A percentile compares a stretch with the other conserved stretches of the same genome.
Conservation (phyloP, 2,329 filamentous ascomycete species). For the Diplodia mutila region DNA sequence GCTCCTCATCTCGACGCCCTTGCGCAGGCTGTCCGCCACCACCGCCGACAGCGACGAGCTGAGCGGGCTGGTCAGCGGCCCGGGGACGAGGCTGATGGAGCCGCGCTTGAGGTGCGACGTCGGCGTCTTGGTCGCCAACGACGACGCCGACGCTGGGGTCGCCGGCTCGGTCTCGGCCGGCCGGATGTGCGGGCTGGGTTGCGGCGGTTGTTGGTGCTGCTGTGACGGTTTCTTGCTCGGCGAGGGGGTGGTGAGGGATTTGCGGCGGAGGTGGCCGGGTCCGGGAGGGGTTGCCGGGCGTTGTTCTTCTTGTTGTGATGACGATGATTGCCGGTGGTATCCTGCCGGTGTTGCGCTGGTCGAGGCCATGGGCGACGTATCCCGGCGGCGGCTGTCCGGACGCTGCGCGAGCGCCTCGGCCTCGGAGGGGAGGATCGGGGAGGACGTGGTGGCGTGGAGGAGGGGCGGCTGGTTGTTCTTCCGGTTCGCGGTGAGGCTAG, state of each 20-base stretch:
- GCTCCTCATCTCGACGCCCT: constrained; percentile 44
- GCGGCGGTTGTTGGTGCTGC: neutral
- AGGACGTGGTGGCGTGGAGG: constrained; percentile 37
- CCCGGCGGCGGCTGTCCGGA: constrained; percentile 7
- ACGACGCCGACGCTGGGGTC: neutral
- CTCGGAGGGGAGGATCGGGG: constrained; percentile 33
- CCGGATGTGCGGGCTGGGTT: neutral
- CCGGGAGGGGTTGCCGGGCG: constrained; percentile 8
- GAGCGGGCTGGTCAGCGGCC: constrained; percentile 63
- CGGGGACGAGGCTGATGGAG: constrained; percentile 32
- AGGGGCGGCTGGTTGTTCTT: constrained; percentile 26
- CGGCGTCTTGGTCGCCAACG: constrained; percentile 22
- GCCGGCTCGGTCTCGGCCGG: neutral
- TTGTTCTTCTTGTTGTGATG: neutral
- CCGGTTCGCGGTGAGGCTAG: constrained; percentile 19
- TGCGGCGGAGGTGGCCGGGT: neutral
- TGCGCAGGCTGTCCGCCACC: constrained; percentile 67
- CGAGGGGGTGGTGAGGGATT: constrained; percentile 8
- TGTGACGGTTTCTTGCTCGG: neutral
- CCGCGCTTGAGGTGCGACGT: constrained; percentile 38
- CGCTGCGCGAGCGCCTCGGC: constrained; percentile 15
- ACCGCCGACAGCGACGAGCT: constrained; percentile 64
- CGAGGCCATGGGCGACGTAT: neutral
- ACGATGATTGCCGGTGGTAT: neutral
- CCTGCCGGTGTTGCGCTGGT: neutral